Evolutionary conservation across 352 stramenopile species (phyloP).

Genomic region (Globisporangium camurandrum): DNA sequence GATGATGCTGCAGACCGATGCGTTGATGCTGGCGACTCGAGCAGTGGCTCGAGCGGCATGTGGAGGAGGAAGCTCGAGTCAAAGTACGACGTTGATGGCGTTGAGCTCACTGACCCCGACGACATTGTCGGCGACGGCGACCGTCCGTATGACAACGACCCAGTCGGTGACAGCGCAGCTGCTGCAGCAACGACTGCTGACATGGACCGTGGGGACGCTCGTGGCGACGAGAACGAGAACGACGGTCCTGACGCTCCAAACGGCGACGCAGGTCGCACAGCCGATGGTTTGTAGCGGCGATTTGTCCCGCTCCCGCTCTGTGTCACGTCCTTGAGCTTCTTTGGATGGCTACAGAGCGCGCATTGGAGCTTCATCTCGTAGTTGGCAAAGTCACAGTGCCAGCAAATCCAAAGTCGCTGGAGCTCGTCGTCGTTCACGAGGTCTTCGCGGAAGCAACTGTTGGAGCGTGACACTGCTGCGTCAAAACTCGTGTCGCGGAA

Average conservation of each 20-base stretch:
- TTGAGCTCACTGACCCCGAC: background rate
- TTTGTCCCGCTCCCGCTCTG: too few species aligned
- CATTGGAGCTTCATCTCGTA: conserved; percentile 48
- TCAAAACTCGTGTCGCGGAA: conserved; percentile 19
- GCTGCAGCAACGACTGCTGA: background rate
- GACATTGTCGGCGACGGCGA: background rate
- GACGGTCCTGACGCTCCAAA: conserved; percentile 5
- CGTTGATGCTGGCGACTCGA: conserved; percentile 11
- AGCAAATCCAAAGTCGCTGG: conserved; percentile 40
- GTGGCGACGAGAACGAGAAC: conserved; percentile 13
- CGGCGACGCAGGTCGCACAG: conserved; percentile 22
- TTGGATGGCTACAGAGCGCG: conserved; percentile 35
- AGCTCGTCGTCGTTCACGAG: conserved; percentile 45
- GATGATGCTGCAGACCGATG: too few species aligned
- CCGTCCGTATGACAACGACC: background rate
- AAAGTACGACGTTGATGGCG: conserved; percentile 1
- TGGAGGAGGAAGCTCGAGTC: conserved; percentile 9
- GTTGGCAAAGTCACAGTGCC: conserved; percentile 51
- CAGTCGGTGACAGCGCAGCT: background rate
- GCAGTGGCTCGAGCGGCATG: conserved; percentile 11
- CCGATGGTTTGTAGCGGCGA: conserved; percentile 18
- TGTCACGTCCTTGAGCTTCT: conserved; percentile 22
- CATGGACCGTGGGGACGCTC: conserved; percentile 7
- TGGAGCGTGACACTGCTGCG: conserved; percentile 14
- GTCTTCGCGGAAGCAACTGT: conserved; percentile 36